Percentiles rank a stretch among this genome's conserved stretches.
These are phyloP conservation scores for Kockiozyma suomiensis DNA, from an alignment of 805 yeast genomes.

Conservation along the genomic window DNA sequence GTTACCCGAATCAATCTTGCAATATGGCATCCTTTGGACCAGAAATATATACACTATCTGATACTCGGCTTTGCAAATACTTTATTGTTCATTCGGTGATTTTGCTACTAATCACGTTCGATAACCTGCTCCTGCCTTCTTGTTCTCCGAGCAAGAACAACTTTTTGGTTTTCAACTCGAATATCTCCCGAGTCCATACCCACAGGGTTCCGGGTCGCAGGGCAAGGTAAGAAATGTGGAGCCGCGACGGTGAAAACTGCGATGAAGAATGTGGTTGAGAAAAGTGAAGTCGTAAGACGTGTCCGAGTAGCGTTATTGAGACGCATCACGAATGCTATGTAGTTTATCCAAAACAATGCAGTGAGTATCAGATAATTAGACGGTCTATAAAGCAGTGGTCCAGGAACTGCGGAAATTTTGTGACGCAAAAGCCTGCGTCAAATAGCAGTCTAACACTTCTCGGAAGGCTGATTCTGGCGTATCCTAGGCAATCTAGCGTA, in stretches of 20 bases:
- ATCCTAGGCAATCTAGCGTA: too few relatives aligned
- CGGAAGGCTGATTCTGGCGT: background rate
- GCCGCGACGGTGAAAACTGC: constrained; percentile 67
- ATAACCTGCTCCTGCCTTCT: background rate
- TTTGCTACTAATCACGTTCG: background rate
- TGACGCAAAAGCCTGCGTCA: too few relatives aligned
- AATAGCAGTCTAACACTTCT: background rate
- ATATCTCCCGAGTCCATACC: constrained; percentile 27
- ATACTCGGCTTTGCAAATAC: too few relatives aligned
- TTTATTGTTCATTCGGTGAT: too few relatives aligned
- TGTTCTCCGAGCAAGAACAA: constrained; percentile 5
- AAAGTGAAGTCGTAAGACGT: constrained; percentile 63
- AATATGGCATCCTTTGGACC: too few relatives aligned
- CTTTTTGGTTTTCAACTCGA: constrained; percentile 4
- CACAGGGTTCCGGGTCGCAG: constrained; percentile 33
- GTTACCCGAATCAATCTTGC: too few relatives aligned
- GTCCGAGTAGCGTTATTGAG: constrained; percentile 61
- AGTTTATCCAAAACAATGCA: too few relatives aligned
- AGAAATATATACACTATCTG: too few relatives aligned
- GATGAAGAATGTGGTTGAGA: constrained; percentile 73
- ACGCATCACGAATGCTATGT: constrained; percentile 46
- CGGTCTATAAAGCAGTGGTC: too few relatives aligned
- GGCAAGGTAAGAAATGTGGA: constrained; percentile 46
- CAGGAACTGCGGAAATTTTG: too few relatives aligned
- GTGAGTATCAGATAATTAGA: too few relatives aligned